Evolutionary conservation across 306 rosid genomes (phyloP).

Genomic region (Datisca glomerata): DNA sequence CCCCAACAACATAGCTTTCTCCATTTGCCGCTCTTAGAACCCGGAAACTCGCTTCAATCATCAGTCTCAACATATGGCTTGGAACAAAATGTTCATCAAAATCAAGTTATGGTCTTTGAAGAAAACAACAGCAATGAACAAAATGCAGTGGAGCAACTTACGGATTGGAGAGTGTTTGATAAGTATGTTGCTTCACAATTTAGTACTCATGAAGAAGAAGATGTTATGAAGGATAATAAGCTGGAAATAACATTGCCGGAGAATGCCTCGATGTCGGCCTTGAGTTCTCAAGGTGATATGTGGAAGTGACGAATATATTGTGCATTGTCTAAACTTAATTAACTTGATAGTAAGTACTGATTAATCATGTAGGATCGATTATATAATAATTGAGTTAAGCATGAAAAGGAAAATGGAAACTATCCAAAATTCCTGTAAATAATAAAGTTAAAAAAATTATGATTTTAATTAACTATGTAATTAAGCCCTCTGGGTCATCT

Average conservation of each 20-base stretch:
- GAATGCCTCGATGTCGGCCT: slow-evolving; percentile 39
- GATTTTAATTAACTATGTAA: too few species aligned
- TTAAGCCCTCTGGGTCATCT: too few species aligned
- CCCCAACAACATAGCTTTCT: slow-evolving; percentile 38
- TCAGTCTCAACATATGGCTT: too few species aligned
- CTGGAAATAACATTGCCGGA: slow-evolving; percentile 34
- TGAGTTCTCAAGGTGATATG: slow-evolving; percentile 43
- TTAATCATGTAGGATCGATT: too few species aligned
- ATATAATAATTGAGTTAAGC: too few species aligned
- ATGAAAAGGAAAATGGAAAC: too few species aligned
- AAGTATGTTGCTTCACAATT: slow-evolving; percentile 94
- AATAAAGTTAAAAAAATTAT: too few species aligned
- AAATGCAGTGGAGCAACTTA: slow-evolving; percentile 30
- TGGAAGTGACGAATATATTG: too few species aligned
- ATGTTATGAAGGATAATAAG: slow-evolving; percentile 42
- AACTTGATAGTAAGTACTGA: too few species aligned
- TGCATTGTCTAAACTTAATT: too few species aligned
- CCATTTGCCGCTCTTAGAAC: slow-evolving; percentile 52
- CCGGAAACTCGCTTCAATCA: slow-evolving; percentile 37
- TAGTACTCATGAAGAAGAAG: slow-evolving; percentile 66
- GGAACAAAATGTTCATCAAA: too few species aligned
- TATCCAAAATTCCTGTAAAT: too few species aligned
- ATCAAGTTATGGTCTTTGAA: slow-evolving; percentile 20
- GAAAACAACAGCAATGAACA: slow-evolving; percentile 18
- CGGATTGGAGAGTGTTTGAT: slow-evolving; percentile 90